Percentiles rank a stretch among this genome's conserved stretches.
Evolutionary conservation across 2,329 filamentous ascomycete genomes (phyloP).

Genomic region (Fusarium verrucosum): DNA sequence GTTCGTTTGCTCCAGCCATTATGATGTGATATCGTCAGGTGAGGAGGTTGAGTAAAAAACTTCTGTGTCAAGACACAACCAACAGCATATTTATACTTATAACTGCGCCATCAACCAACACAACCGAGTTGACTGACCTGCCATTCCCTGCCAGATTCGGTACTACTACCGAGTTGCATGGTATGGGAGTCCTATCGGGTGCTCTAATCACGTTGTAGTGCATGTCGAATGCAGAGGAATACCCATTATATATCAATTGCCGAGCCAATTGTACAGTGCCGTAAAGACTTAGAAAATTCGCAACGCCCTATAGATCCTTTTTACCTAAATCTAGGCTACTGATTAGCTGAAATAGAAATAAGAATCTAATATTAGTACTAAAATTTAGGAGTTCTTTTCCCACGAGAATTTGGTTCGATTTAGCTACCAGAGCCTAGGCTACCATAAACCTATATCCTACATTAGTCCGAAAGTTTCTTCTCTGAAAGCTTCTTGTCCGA

Average conservation of each 20-base stretch:
- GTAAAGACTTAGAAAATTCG: too few relatives aligned
- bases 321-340: too few relatives aligned
- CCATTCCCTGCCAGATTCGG: not conserved
- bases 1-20: not conserved
- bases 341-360: too few relatives aligned
- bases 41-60: not conserved
- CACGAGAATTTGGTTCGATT: too few relatives aligned
- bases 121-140: not conserved
- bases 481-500: too few relatives aligned
- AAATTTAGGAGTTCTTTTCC: too few relatives aligned
- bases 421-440: too few relatives aligned
- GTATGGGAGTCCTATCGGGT: not conserved
- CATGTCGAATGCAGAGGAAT: not conserved
- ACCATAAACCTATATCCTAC: too few relatives aligned
- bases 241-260: not conserved
- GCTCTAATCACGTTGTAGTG: not conserved
- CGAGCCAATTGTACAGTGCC: not conserved
- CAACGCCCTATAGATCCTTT: too few relatives aligned
- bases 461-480: too few relatives aligned
- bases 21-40: not conserved
- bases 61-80: too few relatives aligned
- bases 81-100: fast-evolving
- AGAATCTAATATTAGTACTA: too few relatives aligned
- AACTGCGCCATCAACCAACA: not conserved
- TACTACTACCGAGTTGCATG: not conserved